Conservation (phyloP, 1,284 basidiomycete species). For the Moesziomyces sp. region DNA sequence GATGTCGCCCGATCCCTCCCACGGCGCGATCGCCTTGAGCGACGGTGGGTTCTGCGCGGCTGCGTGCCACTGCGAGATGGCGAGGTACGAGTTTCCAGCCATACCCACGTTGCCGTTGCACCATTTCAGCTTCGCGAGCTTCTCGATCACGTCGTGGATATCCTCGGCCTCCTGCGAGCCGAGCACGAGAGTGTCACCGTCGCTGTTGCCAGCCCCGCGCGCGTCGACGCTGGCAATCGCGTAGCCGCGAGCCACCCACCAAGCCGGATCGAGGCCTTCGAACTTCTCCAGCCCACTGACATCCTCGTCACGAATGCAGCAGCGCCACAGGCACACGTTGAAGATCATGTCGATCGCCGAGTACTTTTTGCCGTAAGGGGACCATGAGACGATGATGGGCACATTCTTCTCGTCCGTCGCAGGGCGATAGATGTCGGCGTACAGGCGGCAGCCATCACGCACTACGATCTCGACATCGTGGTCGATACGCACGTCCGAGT, state of each 20-base stretch:
- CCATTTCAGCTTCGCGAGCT: slow-evolving; percentile 39
- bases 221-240: slow-evolving; percentile 57
- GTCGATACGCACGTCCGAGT: slow-evolving; percentile 45
- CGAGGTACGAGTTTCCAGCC: slow-evolving; percentile 56
- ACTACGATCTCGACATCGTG: slow-evolving; percentile 51
- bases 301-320: slow-evolving; percentile 37
- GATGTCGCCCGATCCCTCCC: slow-evolving; percentile 53
- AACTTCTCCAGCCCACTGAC: slow-evolving; percentile 56
- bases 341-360: slow-evolving; percentile 22
- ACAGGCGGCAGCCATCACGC: slow-evolving; percentile 56
- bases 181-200: slow-evolving; percentile 33
- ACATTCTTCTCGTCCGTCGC: slow-evolving; percentile 31
- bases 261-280: slow-evolving; percentile 63
- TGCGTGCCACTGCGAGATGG: slow-evolving; percentile 53
- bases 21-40: slow-evolving; percentile 60
- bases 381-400: slow-evolving; percentile 56
- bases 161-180: slow-evolving; percentile 37
- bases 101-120: slow-evolving; percentile 49
- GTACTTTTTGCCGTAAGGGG: slow-evolving; percentile 56
- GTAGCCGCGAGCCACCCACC: slow-evolving; percentile 56
- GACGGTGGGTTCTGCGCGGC: slow-evolving; percentile 54
- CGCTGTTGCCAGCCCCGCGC: slow-evolving; percentile 48
- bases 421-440: slow-evolving; percentile 59
- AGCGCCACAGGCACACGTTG: slow-evolving; percentile 15
- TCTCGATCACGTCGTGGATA: slow-evolving; percentile 51